Percentiles rank a stretch among this genome's conserved stretches.
Conservation (phyloP, 2,329 filamentous ascomycete genomes). For the Beauveria sp. region DNA sequence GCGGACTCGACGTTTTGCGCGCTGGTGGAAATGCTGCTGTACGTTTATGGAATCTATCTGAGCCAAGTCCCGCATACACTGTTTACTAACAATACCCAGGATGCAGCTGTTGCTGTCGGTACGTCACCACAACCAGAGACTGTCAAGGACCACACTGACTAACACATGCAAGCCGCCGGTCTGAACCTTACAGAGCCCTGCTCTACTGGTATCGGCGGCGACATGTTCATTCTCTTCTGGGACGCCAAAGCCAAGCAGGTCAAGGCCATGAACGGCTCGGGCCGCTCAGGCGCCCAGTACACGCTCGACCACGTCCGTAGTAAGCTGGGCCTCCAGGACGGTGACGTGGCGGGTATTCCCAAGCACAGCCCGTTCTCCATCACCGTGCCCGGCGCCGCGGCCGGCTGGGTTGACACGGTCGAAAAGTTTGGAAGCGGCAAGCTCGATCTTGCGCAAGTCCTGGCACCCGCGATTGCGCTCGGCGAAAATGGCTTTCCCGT, state of each 20-base stretch:
- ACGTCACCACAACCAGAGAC: conserved; percentile 24
- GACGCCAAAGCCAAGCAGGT: conserved; percentile 75
- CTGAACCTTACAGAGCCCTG: conserved; percentile 90
- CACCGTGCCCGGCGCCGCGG: conserved; percentile 83
- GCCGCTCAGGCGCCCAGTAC: conserved; percentile 64
- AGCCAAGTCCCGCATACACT: no score
- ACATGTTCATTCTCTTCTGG: conserved; percentile 95
- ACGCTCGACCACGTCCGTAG: conserved; percentile 63
- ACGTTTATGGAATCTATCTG: conserved; percentile 29
- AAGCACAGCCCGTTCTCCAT: conserved; percentile 70
- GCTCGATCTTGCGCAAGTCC: conserved; percentile 65
- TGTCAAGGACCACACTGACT: neutral
- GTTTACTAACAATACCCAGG: conserved; percentile 40
- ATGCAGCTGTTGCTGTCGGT: conserved; percentile 93
- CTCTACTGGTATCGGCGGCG: conserved; percentile 90
- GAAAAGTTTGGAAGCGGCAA: conserved; percentile 86
- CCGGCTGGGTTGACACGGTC: conserved; percentile 86
- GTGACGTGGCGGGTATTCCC: conserved; percentile 58
- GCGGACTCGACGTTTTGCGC: conserved; percentile 75
- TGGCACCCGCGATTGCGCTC: conserved; percentile 75
- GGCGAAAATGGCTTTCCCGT: conserved; percentile 88
- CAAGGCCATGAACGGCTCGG: conserved; percentile 84
- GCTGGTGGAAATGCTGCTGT: conserved; percentile 91
- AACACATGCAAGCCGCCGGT: conserved; percentile 59
- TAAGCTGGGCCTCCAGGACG: conserved; percentile 54